Evolutionary conservation across 2,329 filamentous ascomycete species (phyloP), one percentile per base, ranked within the genome.

Genomic region (Clathrospora elynae): DNA sequence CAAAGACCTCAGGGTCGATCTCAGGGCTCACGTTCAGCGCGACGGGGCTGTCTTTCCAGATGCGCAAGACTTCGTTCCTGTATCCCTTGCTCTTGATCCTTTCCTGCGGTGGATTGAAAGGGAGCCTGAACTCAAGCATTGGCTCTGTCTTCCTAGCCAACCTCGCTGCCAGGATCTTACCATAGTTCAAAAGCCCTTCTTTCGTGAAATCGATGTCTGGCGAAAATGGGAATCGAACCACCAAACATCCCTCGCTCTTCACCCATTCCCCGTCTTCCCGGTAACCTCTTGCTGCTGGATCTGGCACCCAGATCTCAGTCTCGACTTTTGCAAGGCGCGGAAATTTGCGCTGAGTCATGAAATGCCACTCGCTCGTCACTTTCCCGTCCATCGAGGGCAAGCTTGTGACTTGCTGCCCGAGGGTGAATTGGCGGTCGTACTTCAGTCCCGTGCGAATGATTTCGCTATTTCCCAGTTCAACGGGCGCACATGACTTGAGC

Each of bases 361-460:
- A 85, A 10, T 83, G 78, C 88, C 88, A 93, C 40, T 66, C 59
- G 43, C 66, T 68, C 3, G 53, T 52, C 22, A 70, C 65, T 18
- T 66, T 60, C 8, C 76, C 73, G 2, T 77, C 71, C 16, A 74
- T 55, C 1, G 73, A 73, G 12, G 74, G 72, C 37, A 66, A 57
- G 22, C 67, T 67, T 4, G 70, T 70, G 23, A 74, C 66, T 26
- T 76, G 67, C 67, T 91, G 86, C 2, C 87, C 90, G 64, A 96
- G 88, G 33, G 83, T 86, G 73, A 90, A 95, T 55, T 92, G 81
- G 5, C 90, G 82, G 70, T 96, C 90, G 68, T 86, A 87, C 64
- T 86, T 80, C 42, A 95, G 40, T 2, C 90, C 90, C 2, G 81
- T 82, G 5, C 81, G 74, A 31, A 88, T 71, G 11, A 93, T 78